Base-by-base conservation (phyloP, 2,329 filamentous ascomycete genomes). In the Pyrenochaeta sp. region DNA sequence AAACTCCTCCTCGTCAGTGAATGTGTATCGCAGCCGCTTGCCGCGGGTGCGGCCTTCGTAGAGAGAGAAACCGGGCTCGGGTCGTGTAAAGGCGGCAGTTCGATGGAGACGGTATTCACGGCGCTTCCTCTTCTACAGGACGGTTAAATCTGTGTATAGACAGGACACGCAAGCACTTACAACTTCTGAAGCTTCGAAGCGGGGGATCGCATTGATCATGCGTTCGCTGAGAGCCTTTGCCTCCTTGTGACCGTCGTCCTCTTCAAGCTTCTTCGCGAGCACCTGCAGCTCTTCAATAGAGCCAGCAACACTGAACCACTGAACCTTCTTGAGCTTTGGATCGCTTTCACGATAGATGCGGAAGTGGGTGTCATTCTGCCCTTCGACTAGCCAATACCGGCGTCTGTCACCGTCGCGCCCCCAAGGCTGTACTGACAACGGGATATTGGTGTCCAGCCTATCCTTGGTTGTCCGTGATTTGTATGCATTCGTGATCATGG, bases 11-110 rank as follows among this genome's bases (percentile, higher is more conserved):
- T 96, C 91, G 46, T 97, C 93, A 0, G 92, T 96, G 71, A 91
- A 99, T 0, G 92, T 99, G 72, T 99, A 99, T 76, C 93, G 96
- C 78, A 96, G 90, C 56, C 94, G 90, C 81, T 99, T 98, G 51
- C 95, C 95, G 54, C 95, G 87, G 4, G 96, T 99, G 47, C 95
- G 91, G 44, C 95, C 95, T 79, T 99, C 95, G 74, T 99, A 99
- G 52, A 96, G 82, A 1, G 93, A 97, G 72, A 94, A 96, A 4
- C 92, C 92, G 9, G 90, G 89, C 65, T 97, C 93, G 5, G 92
- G 92, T 4, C 92, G 87, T 62, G 90, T 85, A 77, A 98, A 98
- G 54, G 90, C 89, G 56, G 94, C 91, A 71, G 94, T 94, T 59
- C 91, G 91, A 66, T 87, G 84, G 71, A 91, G 86, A 14, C 95